Conservation (phyloP, 1,139 yeast species). For the Nakaseomyces glabratus region DNA sequence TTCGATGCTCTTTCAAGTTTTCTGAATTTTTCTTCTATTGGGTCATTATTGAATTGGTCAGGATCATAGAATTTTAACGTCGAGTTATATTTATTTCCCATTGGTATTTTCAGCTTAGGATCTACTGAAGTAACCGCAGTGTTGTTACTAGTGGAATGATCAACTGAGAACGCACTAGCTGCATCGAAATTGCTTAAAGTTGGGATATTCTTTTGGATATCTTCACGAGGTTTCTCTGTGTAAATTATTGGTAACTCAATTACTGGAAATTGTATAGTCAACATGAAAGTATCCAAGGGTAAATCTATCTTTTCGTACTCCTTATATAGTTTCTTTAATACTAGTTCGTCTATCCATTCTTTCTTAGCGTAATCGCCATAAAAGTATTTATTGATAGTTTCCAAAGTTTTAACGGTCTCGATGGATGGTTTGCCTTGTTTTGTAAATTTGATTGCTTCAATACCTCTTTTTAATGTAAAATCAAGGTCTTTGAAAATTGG, state of each 20-base stretch:
- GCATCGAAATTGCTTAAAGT: constrained; percentile 26
- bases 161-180: constrained; percentile 22
- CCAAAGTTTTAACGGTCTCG: constrained; percentile 29
- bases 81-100: constrained; percentile 32
- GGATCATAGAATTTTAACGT: constrained; percentile 52
- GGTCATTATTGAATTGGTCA: constrained; percentile 58
- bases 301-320: constrained; percentile 29
- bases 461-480: constrained; percentile 47
- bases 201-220: constrained; percentile 34
- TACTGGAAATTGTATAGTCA: constrained; percentile 63
- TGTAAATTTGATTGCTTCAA: constrained; percentile 41
- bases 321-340: constrained; percentile 49
- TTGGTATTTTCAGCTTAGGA: constrained; percentile 18
- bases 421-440: constrained; percentile 13
- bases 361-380: constrained; percentile 54
- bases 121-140: constrained; percentile 11
- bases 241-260: constrained; percentile 78
- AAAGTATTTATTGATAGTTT: constrained; percentile 49
- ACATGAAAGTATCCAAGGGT: constrained; percentile 34
- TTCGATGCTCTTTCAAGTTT: constrained; percentile 69
- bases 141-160: constrained; percentile 8
- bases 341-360: constrained; percentile 70
- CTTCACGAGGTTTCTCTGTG: constrained; percentile 41
- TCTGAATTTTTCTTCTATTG: constrained; percentile 80
- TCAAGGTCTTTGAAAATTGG: constrained; percentile 46